Base-by-base conservation (phyloP, 352 stramenopile species). In the Pseudoperonospora humuli region DNA sequence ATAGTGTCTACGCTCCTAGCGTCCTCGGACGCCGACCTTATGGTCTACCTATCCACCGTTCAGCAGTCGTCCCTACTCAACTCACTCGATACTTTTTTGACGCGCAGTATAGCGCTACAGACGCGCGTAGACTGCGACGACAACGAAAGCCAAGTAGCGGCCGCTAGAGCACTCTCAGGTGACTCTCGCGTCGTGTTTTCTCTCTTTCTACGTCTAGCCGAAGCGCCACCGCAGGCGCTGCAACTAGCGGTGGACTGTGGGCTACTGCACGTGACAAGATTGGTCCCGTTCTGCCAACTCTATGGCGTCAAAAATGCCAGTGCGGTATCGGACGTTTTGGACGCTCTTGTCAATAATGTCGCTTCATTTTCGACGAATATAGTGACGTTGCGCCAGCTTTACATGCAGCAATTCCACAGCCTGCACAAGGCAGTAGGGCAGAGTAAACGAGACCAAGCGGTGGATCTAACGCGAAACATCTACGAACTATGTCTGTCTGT, bases 281-380 rank as follows among this genome's bases (percentile, higher is more conserved):
- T 89, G 14, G 54, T 50, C 2, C 69, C 74, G 6, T 84, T 86
- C 45, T 86, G 76, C 47, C 69, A 84, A 42, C 31, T 88, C 5
- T 78, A 64, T 38, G 56, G 59, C 13, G 56, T 50, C 17, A 69
- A 57, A 34, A 81, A 75, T 26, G 43, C 29, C 0, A 38, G 45
- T 1, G 45, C 31, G 0, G 61, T 78, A 25, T 34, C 34, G 13
- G 43, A 50, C 10, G 37, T 81, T 21, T 39, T 78, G n/a, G 31
- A 55, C 33, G 40, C 32, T 1, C 39, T 70, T 31, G 48, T 53
- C 2, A 17, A 61, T 5, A 40, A 57, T 20, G 34, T 49, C 0
- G 23, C 45, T 5, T 19, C 34, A 7, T 75, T 75, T 41, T 37
- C 15, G 18, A 41, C 48, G 20, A 50, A 39, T 6, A 15, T 72